phyloP scores from a whole-genome alignment of 176 grass and related monocot genomes.

The Oryza glumipatula region DNA sequence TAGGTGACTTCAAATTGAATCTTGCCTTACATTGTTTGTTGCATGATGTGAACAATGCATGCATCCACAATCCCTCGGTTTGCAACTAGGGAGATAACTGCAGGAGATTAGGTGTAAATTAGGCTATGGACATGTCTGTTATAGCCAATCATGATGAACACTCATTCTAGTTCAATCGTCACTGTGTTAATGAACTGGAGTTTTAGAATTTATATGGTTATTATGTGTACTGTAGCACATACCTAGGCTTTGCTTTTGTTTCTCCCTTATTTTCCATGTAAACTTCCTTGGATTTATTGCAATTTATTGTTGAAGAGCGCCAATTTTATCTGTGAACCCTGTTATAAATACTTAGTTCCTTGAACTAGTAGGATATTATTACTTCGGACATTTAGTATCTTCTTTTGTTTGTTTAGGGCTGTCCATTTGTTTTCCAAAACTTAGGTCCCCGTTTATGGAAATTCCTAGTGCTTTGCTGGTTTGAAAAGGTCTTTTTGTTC shows the following conservation, averaged over 20 bases:
- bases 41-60: conserved; percentile 5
- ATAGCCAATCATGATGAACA: not conserved
- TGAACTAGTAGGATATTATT: not conserved
- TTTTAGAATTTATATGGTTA: not conserved
- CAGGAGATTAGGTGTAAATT: conserved; percentile 14
- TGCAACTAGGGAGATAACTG: not conserved
- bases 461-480: not conserved
- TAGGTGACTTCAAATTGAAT: not conserved
- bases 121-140: not conserved
- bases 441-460: not conserved
- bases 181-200: not conserved
- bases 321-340: not conserved
- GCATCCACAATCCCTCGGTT: not conserved
- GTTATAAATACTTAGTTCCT: not conserved
- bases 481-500: not conserved
- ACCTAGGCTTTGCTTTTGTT: conserved; percentile 17
- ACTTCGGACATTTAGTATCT: conserved; percentile 16
- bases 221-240: no score
- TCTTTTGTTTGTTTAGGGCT: not conserved
- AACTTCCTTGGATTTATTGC: not conserved
- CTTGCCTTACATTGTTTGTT: not conserved
- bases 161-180: not conserved
- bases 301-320: not conserved
- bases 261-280: conserved; percentile 22
- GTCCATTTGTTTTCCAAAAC: not conserved